Evolutionary conservation across 331 rosid species (phyloP), one percentile per base, ranked within the genome.

Genomic region (Malus hybrid): DNA sequence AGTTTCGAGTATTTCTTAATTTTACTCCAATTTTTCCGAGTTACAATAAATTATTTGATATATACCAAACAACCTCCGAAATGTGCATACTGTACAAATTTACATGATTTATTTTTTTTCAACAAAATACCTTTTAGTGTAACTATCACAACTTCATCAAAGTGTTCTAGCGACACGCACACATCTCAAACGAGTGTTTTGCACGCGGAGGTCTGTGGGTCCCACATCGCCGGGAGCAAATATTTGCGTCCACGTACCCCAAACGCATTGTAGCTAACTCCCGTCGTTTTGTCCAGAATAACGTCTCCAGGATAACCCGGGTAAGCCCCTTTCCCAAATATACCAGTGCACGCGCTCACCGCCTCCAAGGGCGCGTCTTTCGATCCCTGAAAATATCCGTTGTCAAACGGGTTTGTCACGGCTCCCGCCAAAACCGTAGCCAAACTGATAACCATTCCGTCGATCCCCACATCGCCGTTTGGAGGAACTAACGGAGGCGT

Each of bases 371-470:
- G 76, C 27, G 73, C 85, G 7, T 69, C 70, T 15, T 67, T 32
- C 2, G 82, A 14, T 12, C 82, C 85, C 44, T 82, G 85, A 10
- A 60, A 82, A 27, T 82, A 82, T 2, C 85, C 85, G 42, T 73
- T 78, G 18, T 34, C 70, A 59, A 73, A 78, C 27, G 82, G 85
- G 73, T 82, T 77, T 32, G 82, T 82, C 59, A 74, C 85, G 28
- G 85, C 66, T 46, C 82, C 85, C 64, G 82, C 82, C 74, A 78
- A 74, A 52, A 82, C 80, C 12, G 80, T 78, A 6, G 85, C 85
- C 59, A 82, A 6, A 57, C 70, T 82, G 27, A 82, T 82, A 11
- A 78, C 72, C 79, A 73, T 78, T 28, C 82, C 82, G 77, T 82
- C 85, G 1, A 69, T 14, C 13, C 80, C 82, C 0, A 82, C 74